These are phyloP conservation scores for Dactylorhiza incarnata DNA, from an alignment of 106 monocot species.

Conservation along the genomic window DNA sequence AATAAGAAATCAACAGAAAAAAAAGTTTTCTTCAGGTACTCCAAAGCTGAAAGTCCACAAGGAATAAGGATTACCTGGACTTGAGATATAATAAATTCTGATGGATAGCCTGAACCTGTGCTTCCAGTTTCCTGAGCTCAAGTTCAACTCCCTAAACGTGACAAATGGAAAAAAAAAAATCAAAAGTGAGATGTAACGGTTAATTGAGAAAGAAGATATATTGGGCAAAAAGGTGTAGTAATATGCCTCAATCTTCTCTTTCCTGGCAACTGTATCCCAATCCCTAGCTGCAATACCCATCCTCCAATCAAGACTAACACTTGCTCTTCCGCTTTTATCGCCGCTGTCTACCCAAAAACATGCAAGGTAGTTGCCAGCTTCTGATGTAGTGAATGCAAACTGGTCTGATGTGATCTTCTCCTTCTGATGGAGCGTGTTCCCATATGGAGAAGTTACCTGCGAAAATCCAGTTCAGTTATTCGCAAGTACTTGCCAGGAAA, in stretches of 20 bases:
- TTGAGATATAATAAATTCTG: conserved; percentile 76
- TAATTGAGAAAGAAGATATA: not conserved
- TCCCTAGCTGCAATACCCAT: conserved; percentile 83
- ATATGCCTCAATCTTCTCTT: conserved; percentile 80
- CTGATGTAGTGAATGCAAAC: conserved; percentile 90
- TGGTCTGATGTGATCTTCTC: conserved; percentile 57
- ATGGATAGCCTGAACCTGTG: conserved; percentile 66
- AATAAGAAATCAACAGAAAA: not conserved
- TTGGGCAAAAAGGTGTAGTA: not conserved
- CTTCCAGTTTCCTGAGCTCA: conserved; percentile 69
- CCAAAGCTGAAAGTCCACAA: not conserved
- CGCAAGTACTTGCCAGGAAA: not conserved
- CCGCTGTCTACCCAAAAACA: conserved; percentile 66
- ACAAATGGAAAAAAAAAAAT: not conserved
- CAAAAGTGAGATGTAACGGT: not conserved
- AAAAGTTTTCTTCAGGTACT: not conserved
- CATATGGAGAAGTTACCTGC: conserved; percentile 90
- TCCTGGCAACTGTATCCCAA: conserved; percentile 86
- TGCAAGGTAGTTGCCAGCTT: conserved; percentile 76
- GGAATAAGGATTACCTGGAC: conserved; percentile 26
- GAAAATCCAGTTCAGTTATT: not conserved
- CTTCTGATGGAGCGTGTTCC: conserved; percentile 67
- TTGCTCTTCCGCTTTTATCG: conserved; percentile 34
- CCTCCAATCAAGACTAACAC: conserved; percentile 72
- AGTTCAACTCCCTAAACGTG: conserved; percentile 68